Evolutionary conservation across 2,329 filamentous ascomycete genomes (phyloP).

Genomic region (Volutella citrinella): DNA sequence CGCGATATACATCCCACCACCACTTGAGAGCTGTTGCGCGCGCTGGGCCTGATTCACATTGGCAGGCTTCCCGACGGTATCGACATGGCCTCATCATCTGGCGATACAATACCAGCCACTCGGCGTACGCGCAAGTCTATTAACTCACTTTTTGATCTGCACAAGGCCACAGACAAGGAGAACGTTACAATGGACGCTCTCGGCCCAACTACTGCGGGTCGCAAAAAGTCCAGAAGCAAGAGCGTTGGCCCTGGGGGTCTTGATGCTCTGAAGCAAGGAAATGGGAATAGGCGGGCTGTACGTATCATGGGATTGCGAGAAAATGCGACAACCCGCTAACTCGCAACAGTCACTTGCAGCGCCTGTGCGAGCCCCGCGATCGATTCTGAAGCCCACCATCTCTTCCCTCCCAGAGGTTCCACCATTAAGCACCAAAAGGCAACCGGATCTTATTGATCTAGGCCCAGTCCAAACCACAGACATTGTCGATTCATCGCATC

Average conservation of each 20-base stretch:
- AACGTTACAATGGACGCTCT: constrained; percentile 70
- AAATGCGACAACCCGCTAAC: constrained; percentile 15
- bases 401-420: constrained; percentile 65
- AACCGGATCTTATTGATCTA: constrained; percentile 17
- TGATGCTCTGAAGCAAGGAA: constrained; percentile 72
- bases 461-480: too few relatives aligned
- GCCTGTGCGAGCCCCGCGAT: constrained; percentile 53
- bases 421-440: constrained; percentile 48
- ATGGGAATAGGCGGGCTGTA: constrained; percentile 79
- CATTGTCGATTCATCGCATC: too few relatives aligned
- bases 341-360: constrained; percentile 52
- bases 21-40: constrained; percentile 21
- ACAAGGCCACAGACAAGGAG: constrained; percentile 65
- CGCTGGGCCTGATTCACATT: constrained; percentile 13
- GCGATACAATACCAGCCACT: constrained; percentile 55
- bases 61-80: constrained; percentile 13
- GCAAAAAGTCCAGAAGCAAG: constrained; percentile 83
- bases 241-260: constrained; percentile 91
- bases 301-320: too few relatives aligned
- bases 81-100: too few relatives aligned
- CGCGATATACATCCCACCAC: constrained; percentile 26
- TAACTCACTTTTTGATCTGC: constrained; percentile 52
- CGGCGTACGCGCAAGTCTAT: constrained; percentile 70
- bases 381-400: constrained; percentile 79
- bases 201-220: constrained; percentile 48